Percentiles rank a stretch among this genome's conserved stretches.
Conservation (phyloP, 768 basidiomycete genomes). For the Suillus plorans region DNA sequence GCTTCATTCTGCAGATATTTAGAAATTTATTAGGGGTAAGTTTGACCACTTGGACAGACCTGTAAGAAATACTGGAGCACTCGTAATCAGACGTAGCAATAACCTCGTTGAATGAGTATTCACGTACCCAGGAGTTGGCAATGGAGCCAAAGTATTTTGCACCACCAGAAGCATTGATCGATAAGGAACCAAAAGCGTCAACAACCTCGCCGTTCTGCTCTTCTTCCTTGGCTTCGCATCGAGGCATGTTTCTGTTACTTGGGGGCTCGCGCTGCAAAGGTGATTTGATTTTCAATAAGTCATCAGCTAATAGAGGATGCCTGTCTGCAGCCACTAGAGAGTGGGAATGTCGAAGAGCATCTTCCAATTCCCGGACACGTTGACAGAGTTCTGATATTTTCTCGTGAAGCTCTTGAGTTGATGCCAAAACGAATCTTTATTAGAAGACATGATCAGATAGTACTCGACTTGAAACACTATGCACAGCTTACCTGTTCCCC, state of each 20-base stretch:
- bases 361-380: constrained; percentile 77
- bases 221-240: constrained; percentile 54
- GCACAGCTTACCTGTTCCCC: constrained; percentile 62
- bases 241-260: constrained; percentile 37
- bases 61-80: constrained; percentile 66
- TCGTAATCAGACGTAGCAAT: constrained; percentile 13
- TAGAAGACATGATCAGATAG: constrained; percentile 8
- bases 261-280: constrained; percentile 70
- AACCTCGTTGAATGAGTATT: constrained; percentile 1
- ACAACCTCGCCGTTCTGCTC: constrained; percentile 66
- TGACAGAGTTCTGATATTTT: constrained; percentile 73
- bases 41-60: constrained; percentile 38
- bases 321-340: constrained; percentile 53
- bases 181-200: constrained; percentile 79
- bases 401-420: constrained; percentile 79
- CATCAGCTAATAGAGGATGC: constrained; percentile 70
- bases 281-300: constrained; percentile 72
- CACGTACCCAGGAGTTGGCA: constrained; percentile 73
- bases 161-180: constrained; percentile 68
- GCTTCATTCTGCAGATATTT: constrained; percentile 51
- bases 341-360: constrained; percentile 62
- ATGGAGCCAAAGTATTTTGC: constrained; percentile 77
- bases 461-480: not conserved
- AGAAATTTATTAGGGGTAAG: constrained; percentile 10
- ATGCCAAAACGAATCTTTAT: constrained; percentile 72